Conservation (phyloP, 2,329 filamentous ascomycete genomes). For the Diaporthe eres region DNA sequence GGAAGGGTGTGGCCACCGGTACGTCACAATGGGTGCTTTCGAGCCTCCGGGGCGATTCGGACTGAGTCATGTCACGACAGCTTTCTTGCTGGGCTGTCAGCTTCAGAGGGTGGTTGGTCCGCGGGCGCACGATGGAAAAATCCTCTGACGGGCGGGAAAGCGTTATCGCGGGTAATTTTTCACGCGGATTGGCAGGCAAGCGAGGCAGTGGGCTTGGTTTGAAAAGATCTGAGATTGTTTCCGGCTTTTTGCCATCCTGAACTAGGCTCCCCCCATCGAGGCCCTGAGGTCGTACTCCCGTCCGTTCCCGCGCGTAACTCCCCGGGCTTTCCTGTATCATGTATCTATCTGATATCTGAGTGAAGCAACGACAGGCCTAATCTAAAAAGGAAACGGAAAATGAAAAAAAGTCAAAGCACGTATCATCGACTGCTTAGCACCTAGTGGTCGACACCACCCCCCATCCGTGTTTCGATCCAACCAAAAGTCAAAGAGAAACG, state of each 20-base stretch:
- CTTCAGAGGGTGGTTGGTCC: background rate
- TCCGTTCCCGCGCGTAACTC: constrained; percentile 5
- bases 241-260: constrained; percentile 19
- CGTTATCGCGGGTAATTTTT: background rate
- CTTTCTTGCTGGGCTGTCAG: constrained; percentile 8
- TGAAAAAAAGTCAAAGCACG: constrained; percentile 7
- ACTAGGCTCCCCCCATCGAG: constrained; percentile 1
- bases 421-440: background rate
- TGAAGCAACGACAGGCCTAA: background rate
- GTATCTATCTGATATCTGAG: constrained; percentile 23
- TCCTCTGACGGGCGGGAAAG: background rate
- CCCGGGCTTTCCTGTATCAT: constrained; percentile 16
- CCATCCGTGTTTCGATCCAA: constrained; percentile 3
- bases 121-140: constrained; percentile 3
- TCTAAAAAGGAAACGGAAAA: constrained; percentile 22
- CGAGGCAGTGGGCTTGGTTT: background rate
- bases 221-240: constrained; percentile 30
- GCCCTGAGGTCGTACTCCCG: background rate
- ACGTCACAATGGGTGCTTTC: constrained; percentile 35
- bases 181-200: background rate
- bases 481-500: constrained; percentile 24
- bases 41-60: constrained; percentile 6
- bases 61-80: constrained; percentile 38
- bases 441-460: background rate
- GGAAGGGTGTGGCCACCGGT: constrained; percentile 24